A percentile compares a stretch with the other conserved stretches of the same genome.
Conservation (phyloP, 1,139 yeast species). For the Sugiyamaella japonica region DNA sequence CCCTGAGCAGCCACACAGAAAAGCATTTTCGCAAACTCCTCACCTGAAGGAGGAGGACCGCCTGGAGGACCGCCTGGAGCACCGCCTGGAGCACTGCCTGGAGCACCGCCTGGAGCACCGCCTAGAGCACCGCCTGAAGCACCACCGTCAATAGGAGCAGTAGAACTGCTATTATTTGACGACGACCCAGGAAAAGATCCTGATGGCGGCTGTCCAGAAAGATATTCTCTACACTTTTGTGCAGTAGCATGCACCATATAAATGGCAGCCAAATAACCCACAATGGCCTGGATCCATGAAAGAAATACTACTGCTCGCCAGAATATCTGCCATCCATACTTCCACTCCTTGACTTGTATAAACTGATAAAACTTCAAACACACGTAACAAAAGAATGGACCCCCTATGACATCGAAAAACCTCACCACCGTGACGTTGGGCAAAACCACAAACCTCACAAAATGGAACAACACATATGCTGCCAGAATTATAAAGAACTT, state of each 20-base stretch:
- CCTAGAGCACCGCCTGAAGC: no score
- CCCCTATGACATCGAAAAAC: neutral
- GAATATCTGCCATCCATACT: constrained; percentile 8
- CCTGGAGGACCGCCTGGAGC: no score
- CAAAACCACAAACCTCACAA: neutral
- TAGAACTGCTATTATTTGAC: no score
- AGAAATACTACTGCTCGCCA: constrained; percentile 3
- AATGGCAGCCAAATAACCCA: neutral
- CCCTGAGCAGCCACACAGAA: neutral
- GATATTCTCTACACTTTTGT: constrained; percentile 1
- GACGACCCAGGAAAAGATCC: no score
- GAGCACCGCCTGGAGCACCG: no score
- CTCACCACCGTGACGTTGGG: neutral
- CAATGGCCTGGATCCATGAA: neutral
- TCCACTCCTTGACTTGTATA: constrained; percentile 11
- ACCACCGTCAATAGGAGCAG: neutral
- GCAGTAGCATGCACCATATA: neutral
- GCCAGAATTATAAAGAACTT: neutral
- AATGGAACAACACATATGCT: neutral
- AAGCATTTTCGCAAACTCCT: constrained; percentile 4
- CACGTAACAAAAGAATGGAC: constrained; percentile 10
- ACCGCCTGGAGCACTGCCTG: no score
- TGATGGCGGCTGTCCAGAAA: neutral
- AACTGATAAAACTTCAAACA: constrained; percentile 10
- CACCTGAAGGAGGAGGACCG: neutral